Conservation (phyloP, 2,329 filamentous ascomycete genomes). For the Ustulina deusta region DNA sequence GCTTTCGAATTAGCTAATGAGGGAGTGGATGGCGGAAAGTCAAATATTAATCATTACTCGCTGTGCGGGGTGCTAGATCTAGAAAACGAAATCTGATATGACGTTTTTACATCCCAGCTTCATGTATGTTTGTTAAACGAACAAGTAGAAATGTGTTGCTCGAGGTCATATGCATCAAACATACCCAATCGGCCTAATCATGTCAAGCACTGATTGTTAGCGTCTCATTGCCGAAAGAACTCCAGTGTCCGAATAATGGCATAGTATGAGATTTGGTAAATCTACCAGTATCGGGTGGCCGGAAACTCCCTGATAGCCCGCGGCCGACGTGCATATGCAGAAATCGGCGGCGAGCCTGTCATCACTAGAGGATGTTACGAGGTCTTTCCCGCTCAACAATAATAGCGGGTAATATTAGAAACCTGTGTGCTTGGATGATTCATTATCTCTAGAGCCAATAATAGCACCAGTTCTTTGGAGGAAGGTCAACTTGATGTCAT, state of each 20-base stretch:
- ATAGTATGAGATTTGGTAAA: background rate
- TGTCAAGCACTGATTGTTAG: background rate
- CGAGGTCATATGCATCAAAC: background rate
- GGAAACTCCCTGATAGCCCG: background rate
- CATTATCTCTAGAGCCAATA: background rate
- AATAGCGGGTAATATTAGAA: background rate
- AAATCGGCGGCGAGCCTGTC: background rate
- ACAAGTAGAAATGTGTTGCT: conserved; percentile 1
- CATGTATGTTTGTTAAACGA: conserved; percentile 15
- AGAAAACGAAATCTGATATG: background rate
- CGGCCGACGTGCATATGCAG: background rate
- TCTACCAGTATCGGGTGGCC: background rate
- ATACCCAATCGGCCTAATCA: background rate
- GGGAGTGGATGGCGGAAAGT: conserved; percentile 10
- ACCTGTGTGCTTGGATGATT: conserved; percentile 1
- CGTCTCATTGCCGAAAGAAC: conserved; percentile 7
- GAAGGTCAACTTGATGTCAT: conserved; percentile 5
- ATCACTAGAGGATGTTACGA: background rate
- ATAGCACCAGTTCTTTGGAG: background rate
- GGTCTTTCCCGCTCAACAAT: background rate
- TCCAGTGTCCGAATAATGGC: background rate
- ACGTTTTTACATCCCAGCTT: conserved; percentile 4
- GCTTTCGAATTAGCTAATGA: background rate
- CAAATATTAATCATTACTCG: conserved; percentile 2
- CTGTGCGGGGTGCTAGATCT: conserved; percentile 1